These are phyloP conservation scores for Saksenaea vasiformis DNA, from an alignment of 371 early-diverging fungal genomes.

Conservation along the genomic window DNA sequence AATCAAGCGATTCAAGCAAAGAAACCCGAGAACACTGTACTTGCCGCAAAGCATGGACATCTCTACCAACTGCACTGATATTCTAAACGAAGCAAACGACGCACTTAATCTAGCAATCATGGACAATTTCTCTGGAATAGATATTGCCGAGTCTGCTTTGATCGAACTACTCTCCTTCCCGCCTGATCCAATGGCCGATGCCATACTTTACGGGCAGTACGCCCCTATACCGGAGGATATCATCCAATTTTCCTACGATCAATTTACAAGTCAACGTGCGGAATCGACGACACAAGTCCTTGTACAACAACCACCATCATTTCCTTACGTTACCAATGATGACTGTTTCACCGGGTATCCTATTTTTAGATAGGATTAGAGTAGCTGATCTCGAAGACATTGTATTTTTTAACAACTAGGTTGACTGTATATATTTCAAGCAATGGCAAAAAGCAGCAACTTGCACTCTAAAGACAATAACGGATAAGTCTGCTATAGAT, in stretches of 20 bases:
- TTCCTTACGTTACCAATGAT: background rate
- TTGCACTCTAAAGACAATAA: no score
- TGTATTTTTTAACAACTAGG: no score
- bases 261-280: background rate
- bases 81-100: background rate
- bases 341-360: background rate
- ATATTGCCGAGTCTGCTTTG: background rate
- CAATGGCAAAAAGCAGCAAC: no score
- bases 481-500: no score
- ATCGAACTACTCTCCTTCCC: background rate
- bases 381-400: background rate
- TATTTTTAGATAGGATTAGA: background rate
- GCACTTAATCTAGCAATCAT: background rate
- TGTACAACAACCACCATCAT: background rate
- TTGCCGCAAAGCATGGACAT: background rate
- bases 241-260: background rate
- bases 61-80: background rate
- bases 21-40: background rate
- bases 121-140: background rate
- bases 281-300: background rate
- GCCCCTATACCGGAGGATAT: no score
- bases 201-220: background rate
- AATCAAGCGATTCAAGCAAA: slow-evolving; percentile 1
- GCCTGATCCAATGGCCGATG: background rate
- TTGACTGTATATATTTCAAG: no score